Evolutionary conservation across 345 rosid genomes (phyloP).

Genomic region (Camelina laxa): DNA sequence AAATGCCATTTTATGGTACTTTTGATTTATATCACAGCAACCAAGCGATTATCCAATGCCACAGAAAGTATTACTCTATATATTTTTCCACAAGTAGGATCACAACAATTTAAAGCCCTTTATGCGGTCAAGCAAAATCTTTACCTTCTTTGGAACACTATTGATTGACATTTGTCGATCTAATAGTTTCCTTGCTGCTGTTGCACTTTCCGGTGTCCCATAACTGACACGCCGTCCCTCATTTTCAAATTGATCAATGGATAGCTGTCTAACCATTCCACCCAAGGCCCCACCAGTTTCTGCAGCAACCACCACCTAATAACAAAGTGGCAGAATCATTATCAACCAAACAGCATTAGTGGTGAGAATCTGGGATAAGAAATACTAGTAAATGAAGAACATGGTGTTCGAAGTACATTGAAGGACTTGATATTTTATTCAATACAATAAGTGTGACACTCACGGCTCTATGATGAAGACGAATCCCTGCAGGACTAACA

Average conservation of each 20-base stretch:
- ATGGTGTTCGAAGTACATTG: constrained; percentile 23
- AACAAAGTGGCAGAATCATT: constrained; percentile 37
- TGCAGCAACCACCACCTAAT: constrained; percentile 86
- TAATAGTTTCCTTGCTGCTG: constrained; percentile 88
- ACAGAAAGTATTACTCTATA: constrained; percentile 6
- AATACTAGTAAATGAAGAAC: constrained; percentile 27
- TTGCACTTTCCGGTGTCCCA: constrained; percentile 86
- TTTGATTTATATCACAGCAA: neutral
- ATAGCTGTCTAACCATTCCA: constrained; percentile 88
- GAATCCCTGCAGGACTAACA: constrained; percentile 68
- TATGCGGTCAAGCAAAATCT: constrained; percentile 18
- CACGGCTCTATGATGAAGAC: constrained; percentile 89
- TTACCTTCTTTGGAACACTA: constrained; percentile 90
- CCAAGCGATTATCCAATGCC: constrained; percentile 21
- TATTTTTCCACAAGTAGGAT: constrained; percentile 22
- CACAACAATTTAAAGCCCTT: constrained; percentile 24
- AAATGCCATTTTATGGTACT: neutral
- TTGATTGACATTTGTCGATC: constrained; percentile 90
- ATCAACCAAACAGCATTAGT: constrained; percentile 15
- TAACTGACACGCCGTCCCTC: constrained; percentile 90
- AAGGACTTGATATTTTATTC: constrained; percentile 1
- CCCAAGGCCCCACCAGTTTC: constrained; percentile 93
- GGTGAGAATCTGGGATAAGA: constrained; percentile 7
- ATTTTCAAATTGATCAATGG: constrained; percentile 94
- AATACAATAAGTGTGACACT: constrained; percentile 43